phyloP scores from a whole-genome alignment of 352 stramenopile genomes.

The Phytophthora tentaculata region DNA sequence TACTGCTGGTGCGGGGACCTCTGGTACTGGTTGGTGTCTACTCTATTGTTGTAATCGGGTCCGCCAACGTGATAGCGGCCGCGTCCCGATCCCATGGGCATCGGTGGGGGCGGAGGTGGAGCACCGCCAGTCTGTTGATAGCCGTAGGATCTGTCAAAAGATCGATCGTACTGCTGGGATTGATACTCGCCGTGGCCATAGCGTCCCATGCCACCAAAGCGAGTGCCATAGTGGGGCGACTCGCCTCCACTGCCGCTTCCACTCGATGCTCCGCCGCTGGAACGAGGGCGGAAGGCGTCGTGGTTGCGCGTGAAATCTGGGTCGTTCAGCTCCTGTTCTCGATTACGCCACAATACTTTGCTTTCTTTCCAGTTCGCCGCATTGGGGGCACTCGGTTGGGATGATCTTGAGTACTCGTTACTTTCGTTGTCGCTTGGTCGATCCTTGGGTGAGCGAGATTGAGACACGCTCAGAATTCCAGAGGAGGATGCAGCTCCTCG shows the following conservation, averaged over 20 bases:
- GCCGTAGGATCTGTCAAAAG: conserved; percentile 36
- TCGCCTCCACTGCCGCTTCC: conserved; percentile 39
- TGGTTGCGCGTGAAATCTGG: conserved; percentile 91
- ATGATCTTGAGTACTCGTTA: conserved; percentile 23
- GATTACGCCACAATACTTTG: conserved; percentile 95
- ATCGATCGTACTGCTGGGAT: conserved; percentile 39
- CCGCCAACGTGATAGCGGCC: conserved; percentile 39
- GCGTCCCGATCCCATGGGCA: conserved; percentile 40
- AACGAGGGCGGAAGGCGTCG: conserved; percentile 62
- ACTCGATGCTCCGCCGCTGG: conserved; percentile 35
- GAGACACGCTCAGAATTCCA: conserved; percentile 2
- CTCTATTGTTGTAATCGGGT: conserved; percentile 63
- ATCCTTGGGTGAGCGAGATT: conserved; percentile 25
- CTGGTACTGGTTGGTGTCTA: conserved; percentile 54
- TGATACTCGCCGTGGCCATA: conserved; percentile 36
- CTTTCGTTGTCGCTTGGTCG: conserved; percentile 13
- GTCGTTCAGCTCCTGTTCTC: conserved; percentile 94
- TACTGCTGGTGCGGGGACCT: conserved; percentile 51
- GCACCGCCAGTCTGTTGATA: conserved; percentile 32
- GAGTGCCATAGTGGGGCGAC: conserved; percentile 44
- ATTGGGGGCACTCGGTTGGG: conserved; percentile 35
- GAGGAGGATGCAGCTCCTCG: conserved; percentile 4
- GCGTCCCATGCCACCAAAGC: conserved; percentile 25
- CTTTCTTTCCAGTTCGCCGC: conserved; percentile 84
- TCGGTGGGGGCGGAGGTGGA: conserved; percentile 24